Conservation (phyloP, 106 monocot species). For the Dendrobium chrysotoxum region DNA sequence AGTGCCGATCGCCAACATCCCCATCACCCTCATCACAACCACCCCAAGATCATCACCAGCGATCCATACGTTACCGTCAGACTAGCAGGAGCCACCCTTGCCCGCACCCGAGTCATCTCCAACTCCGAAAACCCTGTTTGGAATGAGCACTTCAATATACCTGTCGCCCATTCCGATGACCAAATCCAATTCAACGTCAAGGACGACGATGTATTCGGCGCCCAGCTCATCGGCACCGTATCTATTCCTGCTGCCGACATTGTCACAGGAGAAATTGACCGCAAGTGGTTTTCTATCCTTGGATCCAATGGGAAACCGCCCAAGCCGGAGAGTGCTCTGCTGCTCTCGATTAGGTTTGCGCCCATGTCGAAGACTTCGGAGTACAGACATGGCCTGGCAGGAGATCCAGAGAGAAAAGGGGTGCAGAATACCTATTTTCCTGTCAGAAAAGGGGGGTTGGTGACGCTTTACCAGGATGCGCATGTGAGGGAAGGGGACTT, state of each 20-base stretch:
- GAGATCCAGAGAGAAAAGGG: constrained; percentile 30
- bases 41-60: constrained; percentile 43
- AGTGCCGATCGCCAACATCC: not conserved
- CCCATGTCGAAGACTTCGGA: constrained; percentile 19
- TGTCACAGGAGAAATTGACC: constrained; percentile 12
- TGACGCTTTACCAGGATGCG: constrained; percentile 72
- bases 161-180: constrained; percentile 43
- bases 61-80: constrained; percentile 76
- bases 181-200: constrained; percentile 45
- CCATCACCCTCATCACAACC: constrained; percentile 6
- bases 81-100: constrained; percentile 44
- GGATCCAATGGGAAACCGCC: constrained; percentile 32
- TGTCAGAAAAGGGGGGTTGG: constrained; percentile 32
- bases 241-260: constrained; percentile 22
- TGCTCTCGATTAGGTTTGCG: constrained; percentile 25
- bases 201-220: constrained; percentile 67
- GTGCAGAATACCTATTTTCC: constrained; percentile 44
- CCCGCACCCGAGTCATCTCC: constrained; percentile 61
- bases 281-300: constrained; percentile 41
- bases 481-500: constrained; percentile 53
- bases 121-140: constrained; percentile 47
- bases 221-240: constrained; percentile 56
- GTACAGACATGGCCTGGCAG: constrained; percentile 30
- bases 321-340: constrained; percentile 40
- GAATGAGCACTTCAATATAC: constrained; percentile 53